Evolutionary conservation across 2,329 filamentous ascomycete genomes (phyloP).

Genomic region (Alternaria alternata): DNA sequence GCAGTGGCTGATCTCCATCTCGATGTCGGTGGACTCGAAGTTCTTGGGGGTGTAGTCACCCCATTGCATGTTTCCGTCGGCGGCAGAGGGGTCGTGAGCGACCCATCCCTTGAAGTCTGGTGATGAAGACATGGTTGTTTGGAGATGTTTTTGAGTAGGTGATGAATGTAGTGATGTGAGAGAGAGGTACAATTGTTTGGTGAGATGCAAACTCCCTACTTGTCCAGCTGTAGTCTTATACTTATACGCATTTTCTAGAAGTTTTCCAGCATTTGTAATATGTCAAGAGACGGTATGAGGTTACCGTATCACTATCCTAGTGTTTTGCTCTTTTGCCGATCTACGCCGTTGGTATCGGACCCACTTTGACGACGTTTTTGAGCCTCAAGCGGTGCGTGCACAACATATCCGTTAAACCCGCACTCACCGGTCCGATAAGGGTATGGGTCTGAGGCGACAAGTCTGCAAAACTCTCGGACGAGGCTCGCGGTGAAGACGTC

Average conservation of each 20-base stretch:
- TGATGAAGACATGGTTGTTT: constrained; percentile 30
- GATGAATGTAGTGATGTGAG: not conserved
- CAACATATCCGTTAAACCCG: constrained; percentile 12
- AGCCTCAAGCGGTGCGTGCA: constrained; percentile 11
- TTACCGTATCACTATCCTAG: constrained; percentile 14
- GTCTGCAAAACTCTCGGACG: constrained; percentile 15
- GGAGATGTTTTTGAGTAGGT: too few species aligned
- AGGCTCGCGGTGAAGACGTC: constrained; percentile 16
- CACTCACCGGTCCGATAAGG: constrained; percentile 5
- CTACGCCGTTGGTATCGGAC: constrained; percentile 25
- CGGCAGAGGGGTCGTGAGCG: constrained; percentile 59
- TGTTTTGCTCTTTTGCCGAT: constrained; percentile 37
- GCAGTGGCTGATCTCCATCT: constrained; percentile 52
- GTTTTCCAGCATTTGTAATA: constrained; percentile 32
- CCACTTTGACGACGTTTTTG: constrained; percentile 25
- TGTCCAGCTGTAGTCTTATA: constrained; percentile 2
- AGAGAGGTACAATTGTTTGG: not conserved
- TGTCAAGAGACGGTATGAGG: constrained; percentile 16
- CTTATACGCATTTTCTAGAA: constrained; percentile 4
- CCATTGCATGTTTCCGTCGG: constrained; percentile 65
- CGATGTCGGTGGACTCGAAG: constrained; percentile 71
- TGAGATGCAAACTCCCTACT: not conserved
- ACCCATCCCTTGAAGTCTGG: constrained; percentile 64
- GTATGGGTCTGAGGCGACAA: constrained; percentile 8
- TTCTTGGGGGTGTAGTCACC: constrained; percentile 54